These are phyloP conservation scores for Cnidoscolus chayamansa DNA, from an alignment of 441 rosid genomes.

Conservation along the genomic window DNA sequence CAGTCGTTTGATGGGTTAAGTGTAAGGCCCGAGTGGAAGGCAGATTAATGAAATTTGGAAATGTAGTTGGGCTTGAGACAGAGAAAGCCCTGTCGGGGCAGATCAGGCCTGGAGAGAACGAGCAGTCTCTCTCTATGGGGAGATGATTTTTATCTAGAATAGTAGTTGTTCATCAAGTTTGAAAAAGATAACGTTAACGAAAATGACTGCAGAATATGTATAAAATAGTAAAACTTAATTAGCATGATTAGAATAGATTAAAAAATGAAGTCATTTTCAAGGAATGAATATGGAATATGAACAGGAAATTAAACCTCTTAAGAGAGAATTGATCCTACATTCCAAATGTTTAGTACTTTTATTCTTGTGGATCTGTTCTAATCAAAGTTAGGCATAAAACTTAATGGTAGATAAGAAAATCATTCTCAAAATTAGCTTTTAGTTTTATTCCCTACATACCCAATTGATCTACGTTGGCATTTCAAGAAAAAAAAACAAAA, in stretches of 20 bases:
- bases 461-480: slow-evolving; percentile 19
- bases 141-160: too few species aligned
- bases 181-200: too few species aligned
- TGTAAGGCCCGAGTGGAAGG: too few species aligned
- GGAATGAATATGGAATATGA: slow-evolving; percentile 7
- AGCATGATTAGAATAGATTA: not conserved
- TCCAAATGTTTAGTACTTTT: slow-evolving; percentile 30
- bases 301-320: slow-evolving; percentile 1
- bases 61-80: too few species aligned
- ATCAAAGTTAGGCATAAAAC: slow-evolving; percentile 36
- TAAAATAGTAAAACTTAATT: slow-evolving; percentile 9
- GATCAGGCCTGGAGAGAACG: too few species aligned
- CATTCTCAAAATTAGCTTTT: slow-evolving; percentile 22
- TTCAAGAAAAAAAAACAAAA: not conserved
- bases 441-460: slow-evolving; percentile 25
- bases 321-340: slow-evolving; percentile 34
- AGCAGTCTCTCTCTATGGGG: too few species aligned
- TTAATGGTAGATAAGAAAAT: slow-evolving; percentile 26
- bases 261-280: slow-evolving; percentile 1
- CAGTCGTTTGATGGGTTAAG: too few species aligned
- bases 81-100: too few species aligned
- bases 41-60: too few species aligned
- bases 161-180: too few species aligned
- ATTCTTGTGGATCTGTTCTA: slow-evolving; percentile 32
- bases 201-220: not conserved